Conservation (phyloP, 345 rosid genomes). For the Hibiscus syriacus region DNA sequence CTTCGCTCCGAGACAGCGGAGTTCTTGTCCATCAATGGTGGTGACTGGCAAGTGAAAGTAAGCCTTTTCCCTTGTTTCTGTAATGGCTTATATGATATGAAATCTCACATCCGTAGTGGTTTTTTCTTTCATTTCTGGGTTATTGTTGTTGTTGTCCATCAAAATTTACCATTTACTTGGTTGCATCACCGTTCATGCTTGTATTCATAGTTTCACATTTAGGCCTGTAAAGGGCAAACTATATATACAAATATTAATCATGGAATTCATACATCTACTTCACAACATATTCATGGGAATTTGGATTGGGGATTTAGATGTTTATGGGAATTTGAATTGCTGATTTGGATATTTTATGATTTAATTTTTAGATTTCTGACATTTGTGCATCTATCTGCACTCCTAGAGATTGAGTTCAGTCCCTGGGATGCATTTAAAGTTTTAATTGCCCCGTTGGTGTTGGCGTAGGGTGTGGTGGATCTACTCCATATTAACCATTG, state of each 20-base stretch:
- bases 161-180: background rate
- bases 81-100: background rate
- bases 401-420: too few relatives aligned
- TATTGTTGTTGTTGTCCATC: background rate
- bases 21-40: conserved; percentile 99
- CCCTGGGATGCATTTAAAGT: too few relatives aligned
- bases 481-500: too few relatives aligned
- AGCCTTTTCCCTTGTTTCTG: background rate
- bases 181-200: background rate
- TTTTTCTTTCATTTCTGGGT: background rate
- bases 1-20: conserved; percentile 74
- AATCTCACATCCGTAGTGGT: background rate
- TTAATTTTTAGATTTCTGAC: too few relatives aligned
- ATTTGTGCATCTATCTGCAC: too few relatives aligned
- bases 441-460: too few relatives aligned
- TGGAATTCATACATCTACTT: background rate
- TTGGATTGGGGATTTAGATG: too few relatives aligned
- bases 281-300: too few relatives aligned
- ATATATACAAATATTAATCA: background rate
- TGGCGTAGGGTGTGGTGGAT: too few relatives aligned
- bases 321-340: too few relatives aligned
- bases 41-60: conserved; percentile 28
- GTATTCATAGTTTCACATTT: background rate
- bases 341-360: too few relatives aligned
- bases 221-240: background rate